Percentiles rank a stretch among this genome's conserved stretches.
Conservation (phyloP, 179 eudicot genomes). For the Beta lomatogona region DNA sequence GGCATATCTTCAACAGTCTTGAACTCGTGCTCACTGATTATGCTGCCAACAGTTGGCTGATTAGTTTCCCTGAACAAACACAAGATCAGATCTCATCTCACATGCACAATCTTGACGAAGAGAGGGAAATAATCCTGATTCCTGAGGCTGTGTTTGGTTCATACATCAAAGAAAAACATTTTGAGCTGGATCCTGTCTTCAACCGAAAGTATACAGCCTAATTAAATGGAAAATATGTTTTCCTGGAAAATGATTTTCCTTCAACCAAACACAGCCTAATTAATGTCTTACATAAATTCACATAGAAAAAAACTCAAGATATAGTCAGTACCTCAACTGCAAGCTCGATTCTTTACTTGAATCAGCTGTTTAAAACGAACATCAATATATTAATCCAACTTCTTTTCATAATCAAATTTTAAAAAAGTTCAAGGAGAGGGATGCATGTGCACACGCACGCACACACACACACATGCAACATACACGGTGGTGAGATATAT, state of each 20-base stretch:
- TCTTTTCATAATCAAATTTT: background rate
- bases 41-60: slow-evolving; percentile 14
- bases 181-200: background rate
- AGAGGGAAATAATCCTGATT: background rate
- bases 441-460: background rate
- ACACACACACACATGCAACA: background rate
- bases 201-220: background rate
- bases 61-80: slow-evolving; percentile 34
- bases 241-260: background rate
- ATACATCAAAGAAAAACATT: background rate
- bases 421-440: background rate
- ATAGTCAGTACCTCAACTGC: slow-evolving; percentile 33
- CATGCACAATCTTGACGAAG: background rate
- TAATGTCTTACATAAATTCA: background rate
- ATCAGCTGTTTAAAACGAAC: slow-evolving; percentile 21
- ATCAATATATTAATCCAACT: slow-evolving; percentile 1
- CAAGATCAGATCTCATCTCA: background rate
- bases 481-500: slow-evolving; percentile 50
- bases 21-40: slow-evolving; percentile 27
- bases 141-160: background rate
- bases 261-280: background rate
- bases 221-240: background rate
- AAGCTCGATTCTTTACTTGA: slow-evolving; percentile 30
- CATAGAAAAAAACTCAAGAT: background rate
- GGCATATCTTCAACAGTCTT: slow-evolving; percentile 52